phyloP scores from a whole-genome alignment of 768 basidiomycete species.

The Rhodotorula toruloides region DNA sequence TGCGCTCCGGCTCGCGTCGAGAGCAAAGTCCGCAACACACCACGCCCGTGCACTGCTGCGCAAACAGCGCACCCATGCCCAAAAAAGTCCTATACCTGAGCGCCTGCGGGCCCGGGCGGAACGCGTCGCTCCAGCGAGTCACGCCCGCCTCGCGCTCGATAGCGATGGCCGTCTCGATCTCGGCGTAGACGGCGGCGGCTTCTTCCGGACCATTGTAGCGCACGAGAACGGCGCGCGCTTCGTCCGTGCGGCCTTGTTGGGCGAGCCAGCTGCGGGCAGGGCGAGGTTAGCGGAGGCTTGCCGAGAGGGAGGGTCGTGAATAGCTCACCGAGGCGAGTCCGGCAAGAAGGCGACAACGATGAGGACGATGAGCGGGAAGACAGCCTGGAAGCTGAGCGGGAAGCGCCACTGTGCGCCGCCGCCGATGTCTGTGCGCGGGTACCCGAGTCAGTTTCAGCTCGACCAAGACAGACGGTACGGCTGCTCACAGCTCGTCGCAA shows the following conservation, averaged over 20 bases:
- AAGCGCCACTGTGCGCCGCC: neutral
- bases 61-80: conserved; percentile 3
- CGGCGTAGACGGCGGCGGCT: neutral
- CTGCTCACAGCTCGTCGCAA: too few relatives aligned
- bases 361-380: conserved; percentile 14
- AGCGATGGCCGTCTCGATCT: conserved; percentile 21
- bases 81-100: conserved; percentile 20
- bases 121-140: conserved; percentile 15
- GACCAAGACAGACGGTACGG: conserved; percentile 4
- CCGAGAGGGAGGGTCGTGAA: neutral
- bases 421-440: neutral
- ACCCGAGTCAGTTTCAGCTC: too few relatives aligned
- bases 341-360: conserved; percentile 5
- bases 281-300: neutral
- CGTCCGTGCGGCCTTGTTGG: neutral
- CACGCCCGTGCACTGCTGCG: conserved; percentile 1
- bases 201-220: conserved; percentile 14
- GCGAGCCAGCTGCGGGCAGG: neutral
- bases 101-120: conserved; percentile 8
- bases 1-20: too few relatives aligned
- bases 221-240: neutral
- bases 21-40: too few relatives aligned
- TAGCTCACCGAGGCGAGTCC: conserved; percentile 1
- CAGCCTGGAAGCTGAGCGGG: conserved; percentile 2
- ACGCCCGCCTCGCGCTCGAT: conserved; percentile 11